A percentile compares a stretch with the other conserved stretches of the same genome.
These are phyloP conservation scores for Apiospora phragmitis DNA, from an alignment of 2,329 filamentous ascomycete species.

Conservation along the genomic window DNA sequence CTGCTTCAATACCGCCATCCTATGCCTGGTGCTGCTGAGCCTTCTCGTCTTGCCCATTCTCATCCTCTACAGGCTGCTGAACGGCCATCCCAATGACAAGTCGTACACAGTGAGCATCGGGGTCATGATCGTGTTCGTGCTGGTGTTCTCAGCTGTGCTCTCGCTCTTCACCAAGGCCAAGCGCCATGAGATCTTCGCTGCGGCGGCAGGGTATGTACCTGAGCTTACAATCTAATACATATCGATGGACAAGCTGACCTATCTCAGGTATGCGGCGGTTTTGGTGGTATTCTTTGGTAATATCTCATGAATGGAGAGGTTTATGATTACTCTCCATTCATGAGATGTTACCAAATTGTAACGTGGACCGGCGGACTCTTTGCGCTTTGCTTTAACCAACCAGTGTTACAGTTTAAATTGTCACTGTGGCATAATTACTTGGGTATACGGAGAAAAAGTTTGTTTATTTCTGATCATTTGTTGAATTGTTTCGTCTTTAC, in stretches of 20 bases:
- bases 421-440: no score
- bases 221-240: no score
- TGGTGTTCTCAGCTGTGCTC: conserved; percentile 5
- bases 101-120: conserved; percentile 8
- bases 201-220: conserved; percentile 5
- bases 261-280: conserved; percentile 2
- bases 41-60: neutral
- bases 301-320: neutral
- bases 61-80: neutral
- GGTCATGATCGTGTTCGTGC: neutral
- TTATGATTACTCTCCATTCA: no score
- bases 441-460: no score
- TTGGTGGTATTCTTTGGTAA: conserved; percentile 11
- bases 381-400: no score
- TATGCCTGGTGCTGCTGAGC: neutral
- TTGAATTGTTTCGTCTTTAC: no score
- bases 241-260: neutral
- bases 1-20: neutral
- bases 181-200: conserved; percentile 8
- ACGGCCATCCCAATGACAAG: neutral
- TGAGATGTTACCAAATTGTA: no score
- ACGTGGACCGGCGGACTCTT: no score
- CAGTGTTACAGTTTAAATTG: no score
- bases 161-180: conserved; percentile 10
- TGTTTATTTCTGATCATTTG: no score